Evolutionary conservation across 257 asterid species (phyloP).

Genomic region (Vinca minor): DNA sequence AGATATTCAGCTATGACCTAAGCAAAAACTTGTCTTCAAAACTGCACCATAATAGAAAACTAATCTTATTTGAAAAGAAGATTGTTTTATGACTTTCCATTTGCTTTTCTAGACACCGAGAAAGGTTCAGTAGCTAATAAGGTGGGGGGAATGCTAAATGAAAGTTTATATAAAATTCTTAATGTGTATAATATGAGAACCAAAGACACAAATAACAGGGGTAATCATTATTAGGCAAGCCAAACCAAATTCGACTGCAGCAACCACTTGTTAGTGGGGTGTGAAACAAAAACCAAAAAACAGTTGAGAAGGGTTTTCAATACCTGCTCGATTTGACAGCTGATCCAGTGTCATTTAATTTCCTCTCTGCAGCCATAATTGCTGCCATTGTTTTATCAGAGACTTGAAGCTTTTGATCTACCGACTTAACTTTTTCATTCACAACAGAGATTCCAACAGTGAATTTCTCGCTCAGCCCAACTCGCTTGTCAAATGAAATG

Average conservation of each 20-base stretch:
- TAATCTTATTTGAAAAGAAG: not conserved
- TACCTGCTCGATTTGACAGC: constrained; percentile 99
- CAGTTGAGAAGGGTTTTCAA: constrained; percentile 10
- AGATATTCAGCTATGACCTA: not conserved
- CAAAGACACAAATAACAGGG: constrained; percentile 1
- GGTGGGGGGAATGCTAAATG: not conserved
- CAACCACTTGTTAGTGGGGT: too few species aligned
- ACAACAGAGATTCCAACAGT: constrained; percentile 81
- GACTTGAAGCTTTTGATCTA: constrained; percentile 87
- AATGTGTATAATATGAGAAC: not conserved
- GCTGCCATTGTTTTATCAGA: constrained; percentile 98
- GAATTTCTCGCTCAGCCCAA: constrained; percentile 70
- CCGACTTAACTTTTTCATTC: constrained; percentile 88
- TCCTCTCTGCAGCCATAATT: constrained; percentile 85
- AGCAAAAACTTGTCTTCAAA: not conserved
- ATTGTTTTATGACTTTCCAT: not conserved
- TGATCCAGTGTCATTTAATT: constrained; percentile 84
- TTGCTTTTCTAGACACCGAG: not conserved
- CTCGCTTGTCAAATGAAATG: constrained; percentile 75
- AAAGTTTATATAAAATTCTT: not conserved
- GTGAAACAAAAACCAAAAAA: not conserved
- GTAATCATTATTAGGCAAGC: not conserved
- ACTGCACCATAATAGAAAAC: not conserved
- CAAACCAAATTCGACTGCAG: not conserved
- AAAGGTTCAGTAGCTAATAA: not conserved